Conservation (phyloP, 2,329 filamentous ascomycete species). For the Fusarium duplospermum region DNA sequence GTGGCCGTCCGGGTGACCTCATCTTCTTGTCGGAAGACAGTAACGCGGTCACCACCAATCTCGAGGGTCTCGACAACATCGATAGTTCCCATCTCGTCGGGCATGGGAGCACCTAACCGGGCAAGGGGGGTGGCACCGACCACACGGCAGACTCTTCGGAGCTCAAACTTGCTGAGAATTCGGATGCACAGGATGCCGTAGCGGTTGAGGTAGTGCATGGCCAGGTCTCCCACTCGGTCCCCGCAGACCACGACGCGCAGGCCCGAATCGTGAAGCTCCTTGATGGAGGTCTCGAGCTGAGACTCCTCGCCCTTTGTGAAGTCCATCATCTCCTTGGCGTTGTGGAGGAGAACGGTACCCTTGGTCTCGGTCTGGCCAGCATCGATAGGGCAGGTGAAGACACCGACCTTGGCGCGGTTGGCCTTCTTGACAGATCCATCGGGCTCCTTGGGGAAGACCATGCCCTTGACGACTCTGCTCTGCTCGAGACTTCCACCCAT, state of each 20-base stretch:
- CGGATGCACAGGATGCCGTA: slow-evolving; percentile 97
- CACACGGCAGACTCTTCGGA: slow-evolving; percentile 93
- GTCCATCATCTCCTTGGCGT: slow-evolving; percentile 98
- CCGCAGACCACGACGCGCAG: slow-evolving; percentile 92
- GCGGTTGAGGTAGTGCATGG: slow-evolving; percentile 97
- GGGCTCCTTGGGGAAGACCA: slow-evolving; percentile 98
- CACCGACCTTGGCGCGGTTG: slow-evolving; percentile 91
- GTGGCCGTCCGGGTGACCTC: slow-evolving; percentile 93
- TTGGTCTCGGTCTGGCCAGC: slow-evolving; percentile 98
- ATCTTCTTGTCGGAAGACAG: slow-evolving; percentile 96
- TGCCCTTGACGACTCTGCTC: slow-evolving; percentile 93
- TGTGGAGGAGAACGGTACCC: slow-evolving; percentile 95
- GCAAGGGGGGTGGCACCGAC: slow-evolving; percentile 97
- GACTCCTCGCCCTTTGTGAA: slow-evolving; percentile 97
- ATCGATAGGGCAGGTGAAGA: slow-evolving; percentile 96
- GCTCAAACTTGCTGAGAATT: slow-evolving; percentile 97
- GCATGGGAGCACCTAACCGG: slow-evolving; percentile 95
- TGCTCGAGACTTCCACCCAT: slow-evolving; percentile 97
- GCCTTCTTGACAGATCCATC: slow-evolving; percentile 93
- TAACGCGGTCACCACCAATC: slow-evolving; percentile 97
- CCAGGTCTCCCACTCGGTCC: slow-evolving; percentile 93
- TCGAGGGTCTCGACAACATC: slow-evolving; percentile 97
- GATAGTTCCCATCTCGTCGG: slow-evolving; percentile 97
- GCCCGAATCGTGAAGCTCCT: slow-evolving; percentile 95
- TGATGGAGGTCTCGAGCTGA: slow-evolving; percentile 90